Base-by-base conservation (phyloP, 352 stramenopile genomes). In the Pilasporangium apinafurcum region DNA sequence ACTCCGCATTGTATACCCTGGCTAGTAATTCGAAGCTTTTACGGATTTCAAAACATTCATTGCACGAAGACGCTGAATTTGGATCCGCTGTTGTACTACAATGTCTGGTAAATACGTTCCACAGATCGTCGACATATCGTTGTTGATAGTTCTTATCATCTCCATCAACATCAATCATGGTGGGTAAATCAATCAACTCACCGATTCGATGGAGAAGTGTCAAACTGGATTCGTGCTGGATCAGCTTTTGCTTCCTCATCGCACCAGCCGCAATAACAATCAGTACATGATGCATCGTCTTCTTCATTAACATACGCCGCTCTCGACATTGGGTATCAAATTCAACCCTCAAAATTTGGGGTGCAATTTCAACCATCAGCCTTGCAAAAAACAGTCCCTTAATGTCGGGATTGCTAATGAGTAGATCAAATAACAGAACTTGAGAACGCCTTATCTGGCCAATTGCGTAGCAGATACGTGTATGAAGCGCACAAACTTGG, bases 351-450 rank as follows among this genome's bases (percentile, higher is more conserved):
- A 83, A 35, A 0, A 75, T 37, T 1, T 51, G 46, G 0, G 70
- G 58, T 9, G 66, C 48, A 2, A 67, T 51, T 21, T 72, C 56
- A 7, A 76, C 20, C 37, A 83, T 74, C 0, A 37, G 40, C 37
- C 53, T 48, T 7, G 62, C 44, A 3, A 68, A 74, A 34, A 66
- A 74, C 6, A 84, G 21, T 0, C 68, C 71, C 30, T 57, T 59
- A 20, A 84, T 73, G 33, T 67, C 61, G 1, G 53, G 41, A 38
- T 77, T 68, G 7, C 36, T 40, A 18, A 59, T 45, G 14, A 82
- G 8, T 8, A 84, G 13, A 22, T 84, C 65, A 17, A 76, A 69
- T 1, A 80, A 36, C 34, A 84, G 30, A 29, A 79, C 60, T 1
- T 65, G 64, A 4, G 59, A 56, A 7, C 63, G 27, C 30, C 38